Percentiles rank a stretch among this genome's conserved stretches.
Evolutionary conservation across 2,329 filamentous ascomycete species (phyloP).

Genomic region (Penicillium sp.): DNA sequence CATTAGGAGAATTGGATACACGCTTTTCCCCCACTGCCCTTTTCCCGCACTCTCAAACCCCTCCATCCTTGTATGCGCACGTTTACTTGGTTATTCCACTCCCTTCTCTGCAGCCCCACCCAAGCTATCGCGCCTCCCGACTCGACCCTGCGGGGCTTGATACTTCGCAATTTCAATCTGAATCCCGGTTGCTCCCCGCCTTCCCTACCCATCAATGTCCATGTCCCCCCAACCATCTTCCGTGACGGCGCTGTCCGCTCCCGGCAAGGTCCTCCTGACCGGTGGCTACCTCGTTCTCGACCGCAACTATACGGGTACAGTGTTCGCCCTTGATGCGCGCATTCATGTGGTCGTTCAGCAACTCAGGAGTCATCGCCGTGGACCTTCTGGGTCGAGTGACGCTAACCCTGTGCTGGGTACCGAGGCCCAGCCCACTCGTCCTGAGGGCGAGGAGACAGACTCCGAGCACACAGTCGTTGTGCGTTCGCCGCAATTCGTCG

Average conservation of each 20-base stretch:
- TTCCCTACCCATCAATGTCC: conserved; percentile 10
- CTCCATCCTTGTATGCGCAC: not conserved
- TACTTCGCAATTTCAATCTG: not conserved
- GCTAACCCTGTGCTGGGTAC: conserved; percentile 4
- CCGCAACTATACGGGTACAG: conserved; percentile 73
- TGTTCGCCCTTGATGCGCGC: conserved; percentile 63
- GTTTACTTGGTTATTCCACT: not conserved
- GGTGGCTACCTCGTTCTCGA: conserved; percentile 95
- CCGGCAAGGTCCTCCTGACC: conserved; percentile 91
- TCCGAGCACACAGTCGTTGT: conserved; percentile 72
- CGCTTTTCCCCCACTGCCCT: conserved; percentile 1
- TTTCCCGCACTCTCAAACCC: not conserved
- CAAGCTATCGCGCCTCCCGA: not conserved
- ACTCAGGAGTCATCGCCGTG: conserved; percentile 40
- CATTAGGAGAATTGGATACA: conserved; percentile 25
- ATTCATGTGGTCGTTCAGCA: conserved; percentile 61
- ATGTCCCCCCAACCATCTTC: conserved; percentile 23
- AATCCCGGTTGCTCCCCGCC: conserved; percentile 9
- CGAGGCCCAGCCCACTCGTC: conserved; percentile 7
- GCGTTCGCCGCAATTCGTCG: conserved; percentile 83
- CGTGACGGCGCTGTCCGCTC: conserved; percentile 71
- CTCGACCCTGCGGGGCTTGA: conserved; percentile 6
- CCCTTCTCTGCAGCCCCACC: not conserved
- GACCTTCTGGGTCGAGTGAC: conserved; percentile 16
- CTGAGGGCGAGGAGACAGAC: conserved; percentile 53